Base-by-base conservation (phyloP, 495 filamentous ascomycete species). In the Jackrogersella minutella region DNA sequence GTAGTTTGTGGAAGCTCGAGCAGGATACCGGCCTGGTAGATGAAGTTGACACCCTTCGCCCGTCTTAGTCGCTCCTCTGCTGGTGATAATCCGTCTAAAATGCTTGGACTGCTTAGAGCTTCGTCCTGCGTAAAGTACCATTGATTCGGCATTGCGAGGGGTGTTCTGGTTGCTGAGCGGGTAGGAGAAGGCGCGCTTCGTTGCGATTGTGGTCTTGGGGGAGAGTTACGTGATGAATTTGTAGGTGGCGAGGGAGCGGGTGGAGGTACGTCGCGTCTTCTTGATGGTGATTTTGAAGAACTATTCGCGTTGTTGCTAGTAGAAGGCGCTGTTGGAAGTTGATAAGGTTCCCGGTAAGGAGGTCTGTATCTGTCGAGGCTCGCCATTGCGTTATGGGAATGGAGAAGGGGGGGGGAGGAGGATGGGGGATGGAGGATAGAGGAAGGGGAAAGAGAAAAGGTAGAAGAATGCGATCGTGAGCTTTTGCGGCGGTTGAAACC, bases 21-120 rank as follows among this genome's bases (percentile, higher is more conserved):
- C 81, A 96, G 86, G 57, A 98, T 91, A 62, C 94, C 95, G 50
- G 93, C 92, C 76, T 97, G 93, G 64, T 90, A 86, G 70, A 99
- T 97, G 81, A 99, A 99, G 75, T 97, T 95, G 63, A 96, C 89
- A 40, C 94, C 93, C 74, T 98, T 98, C 58, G 88, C 87, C 52
- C 95, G 88, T 49, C 88, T 82, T 44, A 89, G 82, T 34, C 90
- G 82, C 77, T 98, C 96, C 70, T 90, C 85, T 13, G 88, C 86
- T 10, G 87, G 80, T 1, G 86, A 69, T 68, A 98, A 85, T 33
- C 93, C 93, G 62, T 97, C 92, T 0, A 93, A 75, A 54, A 93
- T 88, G 51, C 92, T 96, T 1, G 95, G 95, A 6, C 93, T 88
- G 62, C 87, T 89, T 30, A 81, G 78, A 14, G 97, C 84, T 75